Evolutionary conservation across 1,284 basidiomycete genomes (phyloP).

Genomic region (Ganoderma leucocontextum): DNA sequence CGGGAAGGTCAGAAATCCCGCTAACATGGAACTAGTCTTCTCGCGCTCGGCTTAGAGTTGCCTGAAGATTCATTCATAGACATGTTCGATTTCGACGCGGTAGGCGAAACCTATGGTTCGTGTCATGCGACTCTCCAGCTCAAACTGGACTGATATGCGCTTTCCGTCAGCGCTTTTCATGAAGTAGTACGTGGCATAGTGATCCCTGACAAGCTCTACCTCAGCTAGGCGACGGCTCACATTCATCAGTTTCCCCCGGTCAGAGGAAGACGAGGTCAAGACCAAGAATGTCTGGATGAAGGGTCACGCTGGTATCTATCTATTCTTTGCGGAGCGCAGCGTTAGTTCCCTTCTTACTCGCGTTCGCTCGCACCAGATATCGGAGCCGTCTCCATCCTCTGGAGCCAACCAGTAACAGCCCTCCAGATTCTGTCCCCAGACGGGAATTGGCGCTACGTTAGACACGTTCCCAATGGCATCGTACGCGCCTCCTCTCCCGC

Average conservation of each 20-base stretch:
- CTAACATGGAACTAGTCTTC: conserved; percentile 45
- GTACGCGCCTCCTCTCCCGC: conserved; percentile 41
- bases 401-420: conserved; percentile 64
- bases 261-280: conserved; percentile 57
- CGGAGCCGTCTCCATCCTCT: conserved; percentile 61
- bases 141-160: not conserved
- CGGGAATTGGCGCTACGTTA: conserved; percentile 65
- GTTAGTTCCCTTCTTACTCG: not conserved
- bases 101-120: conserved; percentile 34
- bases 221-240: not conserved
- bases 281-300: conserved; percentile 68
- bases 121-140: conserved; percentile 15
- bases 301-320: conserved; percentile 41
- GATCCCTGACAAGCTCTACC: not conserved
- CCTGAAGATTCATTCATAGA: conserved; percentile 45
- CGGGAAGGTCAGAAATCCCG: not conserved
- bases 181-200: conserved; percentile 44
- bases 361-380: conserved; percentile 48
- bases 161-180: conserved; percentile 40
- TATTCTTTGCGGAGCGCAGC: not conserved
- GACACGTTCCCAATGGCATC: conserved; percentile 65
- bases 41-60: conserved; percentile 47
- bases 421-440: conserved; percentile 58
- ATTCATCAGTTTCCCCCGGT: conserved; percentile 40
- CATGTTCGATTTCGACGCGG: conserved; percentile 38